Evolutionary conservation across 768 basidiomycete species (phyloP), one percentile per base, ranked within the genome.

Genomic region (Tulasnella sp.): DNA sequence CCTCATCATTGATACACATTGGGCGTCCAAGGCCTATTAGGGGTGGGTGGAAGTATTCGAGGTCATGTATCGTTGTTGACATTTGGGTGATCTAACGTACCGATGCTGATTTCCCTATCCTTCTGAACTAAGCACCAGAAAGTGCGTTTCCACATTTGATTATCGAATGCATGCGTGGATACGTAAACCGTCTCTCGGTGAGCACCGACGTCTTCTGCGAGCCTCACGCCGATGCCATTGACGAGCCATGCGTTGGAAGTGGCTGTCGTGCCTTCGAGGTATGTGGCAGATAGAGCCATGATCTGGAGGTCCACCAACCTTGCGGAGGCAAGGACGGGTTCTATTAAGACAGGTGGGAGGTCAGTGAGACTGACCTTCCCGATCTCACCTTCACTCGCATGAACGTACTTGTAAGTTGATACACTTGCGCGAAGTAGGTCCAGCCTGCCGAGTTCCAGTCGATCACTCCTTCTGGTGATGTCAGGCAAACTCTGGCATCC

Each of bases 111-210:
- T 44, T 67, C 53, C 9, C 74, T 67, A 58, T 75, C 74, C 38
- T 65, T 50, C 23, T 47, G 51, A 26, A 65, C 59, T 21, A 70
- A 56, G 49, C 76, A 78, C 86, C 85, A 88, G 67, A 89, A 88
- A 0, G 82, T 82, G 26, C 89, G 80, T 67, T 86, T 86, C 80
- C 85, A 86, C 21, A 85, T 73, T 68, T 91, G 87, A 56, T 83
- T 78, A 63, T 88, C 84, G 4, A 72, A 56, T 0, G 54, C 77
- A 63, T 65, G 75, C 7, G 67, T 61, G 73, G 66, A 60, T 62
- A 69, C 26, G 59, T 86, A 85, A 0, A 59, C 58, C 64, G 76
- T 80, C 67, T 75, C 82, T 50, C 83, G 76, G 56, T 84, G 82
- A 2, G 82, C 82, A 0, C 79, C 77, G n/a, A 73, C 67, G 51